phyloP scores from a whole-genome alignment of 2,329 filamentous ascomycete species.

The Westerdykella ornata region DNA sequence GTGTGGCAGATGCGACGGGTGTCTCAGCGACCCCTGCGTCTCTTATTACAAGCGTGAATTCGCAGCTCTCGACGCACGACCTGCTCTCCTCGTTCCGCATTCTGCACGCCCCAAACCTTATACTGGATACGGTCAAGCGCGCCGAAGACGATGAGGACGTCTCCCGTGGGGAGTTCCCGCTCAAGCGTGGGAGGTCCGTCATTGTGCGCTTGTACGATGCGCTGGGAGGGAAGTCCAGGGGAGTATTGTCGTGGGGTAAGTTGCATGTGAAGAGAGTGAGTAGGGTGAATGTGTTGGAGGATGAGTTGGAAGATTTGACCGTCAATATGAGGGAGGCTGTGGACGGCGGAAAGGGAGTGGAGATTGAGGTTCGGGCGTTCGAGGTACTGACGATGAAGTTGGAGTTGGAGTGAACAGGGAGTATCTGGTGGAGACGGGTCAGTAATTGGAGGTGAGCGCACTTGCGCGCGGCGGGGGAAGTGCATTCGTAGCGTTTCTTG shows the following conservation, averaged over 20 bases:
- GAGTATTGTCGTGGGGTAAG: slow-evolving; percentile 57
- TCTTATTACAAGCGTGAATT: slow-evolving; percentile 14
- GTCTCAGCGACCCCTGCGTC: slow-evolving; percentile 21
- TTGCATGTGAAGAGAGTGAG: slow-evolving; percentile 68
- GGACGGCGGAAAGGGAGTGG: slow-evolving; percentile 51
- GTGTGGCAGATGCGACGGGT: slow-evolving; percentile 2
- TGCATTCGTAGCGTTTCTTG: too few species aligned
- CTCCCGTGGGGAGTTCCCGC: slow-evolving; percentile 47
- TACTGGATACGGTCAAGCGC: slow-evolving; percentile 87
- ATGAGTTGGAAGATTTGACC: slow-evolving; percentile 58
- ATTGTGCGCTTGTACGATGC: slow-evolving; percentile 84
- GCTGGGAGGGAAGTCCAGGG: slow-evolving; percentile 72
- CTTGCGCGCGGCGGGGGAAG: too few species aligned
- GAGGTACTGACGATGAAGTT: slow-evolving; percentile 78
- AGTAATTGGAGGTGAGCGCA: background rate
- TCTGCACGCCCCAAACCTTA: slow-evolving; percentile 56
- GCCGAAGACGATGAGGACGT: slow-evolving; percentile 57
- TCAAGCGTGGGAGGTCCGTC: slow-evolving; percentile 66
- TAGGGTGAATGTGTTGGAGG: slow-evolving; percentile 84
- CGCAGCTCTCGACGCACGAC: slow-evolving; percentile 7
- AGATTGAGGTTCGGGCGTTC: slow-evolving; percentile 60
- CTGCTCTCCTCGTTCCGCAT: slow-evolving; percentile 57
- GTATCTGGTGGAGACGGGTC: too few species aligned
- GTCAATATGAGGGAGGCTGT: slow-evolving; percentile 27
- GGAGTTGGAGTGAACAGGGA: slow-evolving; percentile 9